A percentile compares a stretch with the other conserved stretches of the same genome.
phyloP scores from a whole-genome alignment of 148 eudicot genomes.

The Agrostemma githago region DNA sequence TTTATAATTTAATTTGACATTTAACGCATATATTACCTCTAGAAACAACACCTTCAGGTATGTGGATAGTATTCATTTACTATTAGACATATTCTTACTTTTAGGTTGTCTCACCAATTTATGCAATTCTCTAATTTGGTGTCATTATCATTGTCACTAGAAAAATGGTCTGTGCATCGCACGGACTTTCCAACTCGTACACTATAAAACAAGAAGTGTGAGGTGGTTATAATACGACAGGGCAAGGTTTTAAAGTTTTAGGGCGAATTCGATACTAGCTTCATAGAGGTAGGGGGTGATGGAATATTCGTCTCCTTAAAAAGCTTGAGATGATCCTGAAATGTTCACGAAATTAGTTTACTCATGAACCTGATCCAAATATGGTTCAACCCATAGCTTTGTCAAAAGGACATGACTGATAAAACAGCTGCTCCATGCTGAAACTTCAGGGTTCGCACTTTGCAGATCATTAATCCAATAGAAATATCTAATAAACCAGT shows the following conservation, averaged over 20 bases:
- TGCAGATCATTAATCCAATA: too few relatives aligned
- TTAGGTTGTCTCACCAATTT: too few relatives aligned
- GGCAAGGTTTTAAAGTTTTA: not conserved
- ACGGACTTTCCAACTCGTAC: not conserved
- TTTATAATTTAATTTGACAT: too few relatives aligned
- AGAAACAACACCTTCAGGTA: too few relatives aligned
- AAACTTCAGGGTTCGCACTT: too few relatives aligned
- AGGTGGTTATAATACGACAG: not conserved
- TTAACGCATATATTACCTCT: too few relatives aligned
- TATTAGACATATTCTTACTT: too few relatives aligned
- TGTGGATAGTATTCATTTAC: too few relatives aligned
- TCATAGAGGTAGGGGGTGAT: not conserved
- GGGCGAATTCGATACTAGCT: not conserved
- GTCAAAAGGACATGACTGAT: not conserved
- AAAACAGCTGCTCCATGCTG: not conserved
- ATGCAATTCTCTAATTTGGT: too few relatives aligned
- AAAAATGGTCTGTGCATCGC: too few relatives aligned
- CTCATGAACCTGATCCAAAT: not conserved
- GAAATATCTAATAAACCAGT: not conserved
- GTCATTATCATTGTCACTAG: too few relatives aligned
- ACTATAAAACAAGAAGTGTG: not conserved
- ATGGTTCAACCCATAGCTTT: not conserved
- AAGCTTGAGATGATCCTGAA: not conserved
- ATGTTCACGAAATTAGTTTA: too few relatives aligned
- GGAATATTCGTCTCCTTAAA: not conserved